A percentile compares a stretch with the other conserved stretches of the same genome.
Evolutionary conservation across 2,329 filamentous ascomycete species (phyloP).

Genomic region (Sarocladiaceae sp.): DNA sequence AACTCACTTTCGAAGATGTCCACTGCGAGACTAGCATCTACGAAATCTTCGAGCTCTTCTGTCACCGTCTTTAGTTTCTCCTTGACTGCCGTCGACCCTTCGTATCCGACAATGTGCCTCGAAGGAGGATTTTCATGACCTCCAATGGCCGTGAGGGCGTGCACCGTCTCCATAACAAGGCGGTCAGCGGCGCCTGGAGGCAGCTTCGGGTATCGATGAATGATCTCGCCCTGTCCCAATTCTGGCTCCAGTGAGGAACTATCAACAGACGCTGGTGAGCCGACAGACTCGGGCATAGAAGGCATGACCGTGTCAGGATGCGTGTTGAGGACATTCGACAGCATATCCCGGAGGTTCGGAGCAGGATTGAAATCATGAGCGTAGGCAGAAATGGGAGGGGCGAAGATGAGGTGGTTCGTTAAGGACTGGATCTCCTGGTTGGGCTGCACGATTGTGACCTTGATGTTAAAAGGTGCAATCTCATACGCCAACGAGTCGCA

Average conservation of each 20-base stretch:
- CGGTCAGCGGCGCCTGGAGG: conserved; percentile 61
- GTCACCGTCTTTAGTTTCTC: conserved; percentile 96
- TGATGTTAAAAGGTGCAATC: conserved; percentile 93
- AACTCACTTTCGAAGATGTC: conserved; percentile 62
- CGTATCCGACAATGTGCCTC: conserved; percentile 86
- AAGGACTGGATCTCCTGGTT: conserved; percentile 87
- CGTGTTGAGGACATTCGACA: conserved; percentile 71
- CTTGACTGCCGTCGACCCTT: conserved; percentile 81
- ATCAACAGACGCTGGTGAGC: conserved; percentile 19
- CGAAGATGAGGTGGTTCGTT: conserved; percentile 80
- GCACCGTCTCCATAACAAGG: conserved; percentile 81
- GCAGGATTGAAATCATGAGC: conserved; percentile 44
- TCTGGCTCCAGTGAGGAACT: conserved; percentile 26
- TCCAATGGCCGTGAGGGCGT: conserved; percentile 84
- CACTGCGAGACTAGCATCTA: conserved; percentile 79
- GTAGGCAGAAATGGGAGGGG: conserved; percentile 62
- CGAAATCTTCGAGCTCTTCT: conserved; percentile 93
- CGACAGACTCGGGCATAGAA: conserved; percentile 18
- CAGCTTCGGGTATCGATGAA: conserved; percentile 69
- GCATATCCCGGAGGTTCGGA: conserved; percentile 75
- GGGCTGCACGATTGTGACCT: conserved; percentile 90
- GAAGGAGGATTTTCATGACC: conserved; percentile 94
- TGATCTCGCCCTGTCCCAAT: conserved; percentile 34
- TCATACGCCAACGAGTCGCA: conserved; percentile 95
- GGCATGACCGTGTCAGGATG: conserved; percentile 58